Evolutionary conservation across 352 stramenopile species (phyloP).

Genomic region (Pythium oligandrum): DNA sequence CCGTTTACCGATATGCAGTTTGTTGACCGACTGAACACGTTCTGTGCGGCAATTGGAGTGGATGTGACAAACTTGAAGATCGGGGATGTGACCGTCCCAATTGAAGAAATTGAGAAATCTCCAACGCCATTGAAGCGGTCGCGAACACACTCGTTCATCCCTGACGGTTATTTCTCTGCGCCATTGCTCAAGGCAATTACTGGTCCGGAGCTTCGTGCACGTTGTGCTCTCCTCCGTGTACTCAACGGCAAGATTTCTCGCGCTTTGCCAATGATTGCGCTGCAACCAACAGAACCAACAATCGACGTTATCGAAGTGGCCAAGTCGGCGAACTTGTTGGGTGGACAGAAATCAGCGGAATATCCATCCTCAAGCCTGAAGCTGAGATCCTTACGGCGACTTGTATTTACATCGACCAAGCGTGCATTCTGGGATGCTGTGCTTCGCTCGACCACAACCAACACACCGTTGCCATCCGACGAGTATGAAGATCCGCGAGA

Average conservation of each 20-base stretch:
- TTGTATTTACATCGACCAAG: conserved; percentile 92
- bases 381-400: conserved; percentile 58
- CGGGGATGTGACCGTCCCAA: conserved; percentile 48
- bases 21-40: conserved; percentile 79
- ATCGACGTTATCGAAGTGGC: conserved; percentile 52
- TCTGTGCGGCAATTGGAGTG: conserved; percentile 72
- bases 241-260: conserved; percentile 90
- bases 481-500: conserved; percentile 98
- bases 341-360: conserved; percentile 20
- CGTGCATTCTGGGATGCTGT: conserved; percentile 92
- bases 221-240: conserved; percentile 89
- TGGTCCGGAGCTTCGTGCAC: conserved; percentile 80
- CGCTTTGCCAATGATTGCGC: conserved; percentile 76
- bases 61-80: conserved; percentile 80
- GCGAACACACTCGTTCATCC: conserved; percentile 41
- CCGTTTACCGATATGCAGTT: conserved; percentile 76
- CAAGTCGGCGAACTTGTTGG: not conserved
- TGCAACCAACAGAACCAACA: conserved; percentile 51
- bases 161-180: conserved; percentile 70
- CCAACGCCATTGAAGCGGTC: conserved; percentile 8
- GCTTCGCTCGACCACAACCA: conserved; percentile 93
- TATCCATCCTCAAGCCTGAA: conserved; percentile 77
- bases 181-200: conserved; percentile 52
- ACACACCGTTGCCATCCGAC: conserved; percentile 95
- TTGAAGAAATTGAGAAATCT: conserved; percentile 10